Percentiles rank a stretch among this genome's conserved stretches.
phyloP scores from a whole-genome alignment of 1,284 basidiomycete species.

The Papiliotrema flavescens region DNA sequence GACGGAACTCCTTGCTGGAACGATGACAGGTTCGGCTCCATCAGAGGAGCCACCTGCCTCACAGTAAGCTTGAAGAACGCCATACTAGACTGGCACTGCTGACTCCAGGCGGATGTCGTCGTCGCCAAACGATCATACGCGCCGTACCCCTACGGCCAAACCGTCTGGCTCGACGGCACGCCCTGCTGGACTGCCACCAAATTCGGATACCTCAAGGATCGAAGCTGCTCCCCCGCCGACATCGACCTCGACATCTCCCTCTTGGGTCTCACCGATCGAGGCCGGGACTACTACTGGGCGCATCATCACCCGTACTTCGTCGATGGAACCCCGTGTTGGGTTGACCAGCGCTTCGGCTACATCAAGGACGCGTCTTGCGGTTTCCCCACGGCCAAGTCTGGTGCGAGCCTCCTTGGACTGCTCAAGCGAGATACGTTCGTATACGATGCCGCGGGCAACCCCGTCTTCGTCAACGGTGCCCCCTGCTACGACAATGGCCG shows the following conservation, averaged over 20 bases:
- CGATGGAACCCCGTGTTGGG: constrained; percentile 7
- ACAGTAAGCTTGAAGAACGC: constrained; percentile 5
- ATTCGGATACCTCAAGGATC: constrained; percentile 2
- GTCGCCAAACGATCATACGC: neutral
- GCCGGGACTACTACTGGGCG: neutral
- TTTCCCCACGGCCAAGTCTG: neutral
- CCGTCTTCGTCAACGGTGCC: neutral
- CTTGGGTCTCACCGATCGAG: neutral
- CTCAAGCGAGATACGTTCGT: neutral
- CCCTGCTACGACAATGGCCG: constrained; percentile 5
- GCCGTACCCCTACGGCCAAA: constrained; percentile 1
- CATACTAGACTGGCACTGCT: neutral
- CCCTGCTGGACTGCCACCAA: neutral
- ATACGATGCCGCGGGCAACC: neutral
- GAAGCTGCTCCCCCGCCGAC: neutral
- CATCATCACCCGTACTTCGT: neutral
- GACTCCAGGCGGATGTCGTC: neutral
- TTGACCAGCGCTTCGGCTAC: constrained; percentile 9
- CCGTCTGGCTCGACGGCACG: neutral
- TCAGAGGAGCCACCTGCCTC: constrained; percentile 8
- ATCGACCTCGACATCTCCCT: constrained; percentile 2
- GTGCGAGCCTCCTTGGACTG: neutral
- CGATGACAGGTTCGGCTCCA: constrained; percentile 7
- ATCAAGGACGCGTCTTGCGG: constrained; percentile 10
- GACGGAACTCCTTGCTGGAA: constrained; percentile 11